Evolutionary conservation across 2,329 filamentous ascomycete genomes (phyloP).

Genomic region (Alternaria brassicicola): DNA sequence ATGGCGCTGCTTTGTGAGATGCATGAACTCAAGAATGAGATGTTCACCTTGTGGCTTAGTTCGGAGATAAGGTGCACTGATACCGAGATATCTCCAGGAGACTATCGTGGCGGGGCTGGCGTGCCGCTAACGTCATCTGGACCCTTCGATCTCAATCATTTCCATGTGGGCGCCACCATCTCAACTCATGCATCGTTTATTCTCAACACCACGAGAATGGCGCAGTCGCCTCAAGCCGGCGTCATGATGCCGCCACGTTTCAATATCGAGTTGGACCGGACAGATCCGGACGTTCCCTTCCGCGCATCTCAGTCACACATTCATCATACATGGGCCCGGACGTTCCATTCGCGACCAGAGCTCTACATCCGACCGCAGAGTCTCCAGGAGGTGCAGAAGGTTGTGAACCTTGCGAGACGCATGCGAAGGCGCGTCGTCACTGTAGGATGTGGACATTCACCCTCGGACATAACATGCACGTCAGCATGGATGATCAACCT

Average conservation of each 20-base stretch:
- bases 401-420: conserved; percentile 77
- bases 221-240: conserved; percentile 26
- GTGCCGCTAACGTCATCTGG: conserved; percentile 9
- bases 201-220: conserved; percentile 28
- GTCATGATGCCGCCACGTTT: conserved; percentile 50
- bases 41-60: not conserved
- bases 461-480: conserved; percentile 88
- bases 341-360: conserved; percentile 87
- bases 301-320: conserved; percentile 73
- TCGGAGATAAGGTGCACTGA: not conserved
- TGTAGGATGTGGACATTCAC: conserved; percentile 91
- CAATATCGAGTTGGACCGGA: conserved; percentile 61
- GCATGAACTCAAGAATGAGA: not conserved
- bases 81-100: not conserved
- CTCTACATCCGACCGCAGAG: conserved; percentile 86
- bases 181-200: conserved; percentile 3
- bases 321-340: conserved; percentile 94
- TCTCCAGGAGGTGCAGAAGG: conserved; percentile 80
- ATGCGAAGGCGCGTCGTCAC: conserved; percentile 83
- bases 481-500: conserved; percentile 95
- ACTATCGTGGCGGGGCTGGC: not conserved
- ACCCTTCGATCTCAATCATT: conserved; percentile 10
- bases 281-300: conserved; percentile 73
- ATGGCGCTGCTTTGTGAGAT: not conserved
- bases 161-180: conserved; percentile 4